Base-by-base conservation (phyloP, 805 yeast species). In the Naumovozyma baii region DNA sequence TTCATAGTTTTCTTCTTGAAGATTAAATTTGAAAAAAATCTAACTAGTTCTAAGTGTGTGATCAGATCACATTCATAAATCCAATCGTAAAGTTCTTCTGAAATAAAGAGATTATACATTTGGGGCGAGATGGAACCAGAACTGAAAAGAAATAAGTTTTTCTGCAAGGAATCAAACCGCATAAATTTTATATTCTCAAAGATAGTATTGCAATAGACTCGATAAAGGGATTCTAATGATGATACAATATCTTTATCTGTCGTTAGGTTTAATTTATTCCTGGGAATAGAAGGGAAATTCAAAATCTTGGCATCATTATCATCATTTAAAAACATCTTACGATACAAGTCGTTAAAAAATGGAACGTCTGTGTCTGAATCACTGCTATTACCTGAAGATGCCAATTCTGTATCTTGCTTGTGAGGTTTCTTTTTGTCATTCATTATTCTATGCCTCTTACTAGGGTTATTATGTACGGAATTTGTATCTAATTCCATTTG, bases 111-210 rank as follows among this genome's bases (percentile, higher is more conserved):
- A 48, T 73, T 73, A 52, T 70, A 73, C 31, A 78, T 81, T 3
- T 83, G 82, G 0, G 76, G 66, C 0, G 87, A 76, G 39, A 84
- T 66, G 1, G 75, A 67, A 13, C 67, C 68, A 60, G 59, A 49
- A 40, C 64, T 72, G 56, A 77, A 83, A 7, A 74, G 63, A 7
- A 67, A 54, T 36, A 83, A 58, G 19, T 72, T 60, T n/a, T 70
- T 62, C 38, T 78, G 70, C 26, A 86, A 60, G 50, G 74, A 74
- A 43, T 74, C 76, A 42, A 80, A 58, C 41, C 80, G 83, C 76
- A 84, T 72, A 52, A 67, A 78, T 45, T 88, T 67, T 41, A 85
- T 61, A 36, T 76, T 69, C 45, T 82, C 85, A 43, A 82, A 76
- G 25, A 83, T 59, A 4, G 78, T 59, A 30, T 73, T 72, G 51